Conservation (phyloP, 176 grass and related monocot genomes). For the Paspalum notatum region DNA sequence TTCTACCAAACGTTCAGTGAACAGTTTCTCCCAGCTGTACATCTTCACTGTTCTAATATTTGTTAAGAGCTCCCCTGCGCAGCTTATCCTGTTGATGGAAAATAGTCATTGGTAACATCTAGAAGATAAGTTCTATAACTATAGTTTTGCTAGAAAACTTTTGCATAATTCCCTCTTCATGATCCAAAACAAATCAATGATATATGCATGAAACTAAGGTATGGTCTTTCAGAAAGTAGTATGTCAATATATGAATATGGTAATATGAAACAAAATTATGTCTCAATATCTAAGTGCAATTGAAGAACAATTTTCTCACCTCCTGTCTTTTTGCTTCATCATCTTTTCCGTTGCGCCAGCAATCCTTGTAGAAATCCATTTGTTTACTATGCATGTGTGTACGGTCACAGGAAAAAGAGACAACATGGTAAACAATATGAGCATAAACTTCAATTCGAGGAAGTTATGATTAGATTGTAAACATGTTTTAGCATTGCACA, state of each 20-base stretch:
- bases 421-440: constrained; percentile 11
- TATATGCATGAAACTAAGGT: constrained; percentile 20
- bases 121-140: not conserved
- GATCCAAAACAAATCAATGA: not conserved
- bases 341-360: constrained; percentile 81
- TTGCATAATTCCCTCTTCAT: not conserved
- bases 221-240: constrained; percentile 7
- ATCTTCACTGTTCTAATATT: constrained; percentile 97
- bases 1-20: constrained; percentile 73
- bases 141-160: constrained; percentile 9
- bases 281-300: not conserved
- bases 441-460: not conserved
- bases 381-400: constrained; percentile 73
- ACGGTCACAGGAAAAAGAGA: constrained; percentile 23
- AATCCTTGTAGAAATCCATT: constrained; percentile 91
- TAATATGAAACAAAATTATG: constrained; percentile 1
- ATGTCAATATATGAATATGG: not conserved
- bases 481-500: not conserved
- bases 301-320: constrained; percentile 49
- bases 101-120: not conserved
- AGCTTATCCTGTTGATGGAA: constrained; percentile 69
- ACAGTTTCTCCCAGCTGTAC: constrained; percentile 92
- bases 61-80: constrained; percentile 88
- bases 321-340: constrained; percentile 96
- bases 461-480: constrained; percentile 22